Conservation (phyloP, 192 early-diverging fungal genomes). For the Mortierella hygrophila region DNA sequence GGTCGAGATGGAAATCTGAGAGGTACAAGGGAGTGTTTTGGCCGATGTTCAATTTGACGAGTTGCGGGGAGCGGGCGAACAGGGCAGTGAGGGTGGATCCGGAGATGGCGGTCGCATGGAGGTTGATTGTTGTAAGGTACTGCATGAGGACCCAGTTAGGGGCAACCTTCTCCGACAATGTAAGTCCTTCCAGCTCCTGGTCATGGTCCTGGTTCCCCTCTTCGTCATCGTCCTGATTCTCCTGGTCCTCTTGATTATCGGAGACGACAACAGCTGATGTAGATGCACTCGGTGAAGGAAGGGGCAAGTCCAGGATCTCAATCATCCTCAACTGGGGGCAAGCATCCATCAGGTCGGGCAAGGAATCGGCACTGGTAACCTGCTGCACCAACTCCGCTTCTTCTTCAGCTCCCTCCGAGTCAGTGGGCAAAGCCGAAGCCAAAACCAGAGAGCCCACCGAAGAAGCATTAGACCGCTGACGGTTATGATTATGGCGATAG, state of each 20-base stretch:
- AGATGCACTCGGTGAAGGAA: background rate
- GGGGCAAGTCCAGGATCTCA: conserved; percentile 15
- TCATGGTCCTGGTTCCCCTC: background rate
- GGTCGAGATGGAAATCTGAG: conserved; percentile 27
- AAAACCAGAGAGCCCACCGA: background rate
- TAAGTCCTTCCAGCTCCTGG: background rate
- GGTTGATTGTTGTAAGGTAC: conserved; percentile 40
- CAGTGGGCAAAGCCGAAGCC: background rate
- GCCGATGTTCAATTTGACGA: conserved; percentile 32
- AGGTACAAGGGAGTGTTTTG: conserved; percentile 30
- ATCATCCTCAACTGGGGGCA: conserved; percentile 37
- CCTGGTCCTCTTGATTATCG: background rate
- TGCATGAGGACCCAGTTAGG: conserved; percentile 16
- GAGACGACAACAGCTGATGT: background rate
- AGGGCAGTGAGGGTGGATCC: conserved; percentile 36
- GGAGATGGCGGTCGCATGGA: conserved; percentile 31
- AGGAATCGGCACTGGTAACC: conserved; percentile 25
- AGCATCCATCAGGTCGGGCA: conserved; percentile 28
- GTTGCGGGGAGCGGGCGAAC: conserved; percentile 25
- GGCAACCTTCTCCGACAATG: background rate
- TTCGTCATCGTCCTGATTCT: background rate
- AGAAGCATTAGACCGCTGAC: conserved; percentile 12
- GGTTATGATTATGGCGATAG: background rate
- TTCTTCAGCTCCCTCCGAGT: background rate
- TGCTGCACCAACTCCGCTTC: conserved; percentile 16